Base-by-base conservation (phyloP, 192 early-diverging fungal genomes). In the Mortierella claussenii region DNA sequence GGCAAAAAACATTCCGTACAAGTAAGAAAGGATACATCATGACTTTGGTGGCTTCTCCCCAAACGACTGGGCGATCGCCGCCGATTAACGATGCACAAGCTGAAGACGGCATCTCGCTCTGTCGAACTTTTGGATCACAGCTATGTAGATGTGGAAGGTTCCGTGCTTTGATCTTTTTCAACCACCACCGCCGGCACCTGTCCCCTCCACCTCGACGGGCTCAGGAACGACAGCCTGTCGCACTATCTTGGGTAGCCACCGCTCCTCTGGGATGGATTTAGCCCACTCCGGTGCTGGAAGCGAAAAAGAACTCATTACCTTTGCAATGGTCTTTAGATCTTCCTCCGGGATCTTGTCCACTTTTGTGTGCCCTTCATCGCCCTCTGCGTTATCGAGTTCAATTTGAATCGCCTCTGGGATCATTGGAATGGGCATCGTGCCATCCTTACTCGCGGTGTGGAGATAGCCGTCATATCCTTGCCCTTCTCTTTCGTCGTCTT, bases 391-490 rank as follows among this genome's bases (percentile, higher is more conserved):
- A 9, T 56, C 43, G 0, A 67, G 33, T 11, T 76, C 64, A 15
- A 76, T 76, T 47, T 53, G 40, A 1, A 76, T 57, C 24, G 73
- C 51, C 2, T 20, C 11, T 11, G 73, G 73, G 37, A 76, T 61
- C 12, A 62, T 59, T 3, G 73, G 73, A 0, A 76, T 55, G 8
- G 73, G 63, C 17, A 76, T 11, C 21, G 34, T 45, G 20, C 73
- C 73, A 8, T 76, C 53, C 5, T 33, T 31, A n/a, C 55, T 55
- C 2, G 30, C 27, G 23, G 58, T 32, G 1, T 43, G 43, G 17
- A 76, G 64, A 36, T 76, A 76, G 7, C 59, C 64, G 23, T 76
- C 64, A n/a, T 76, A 76, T 44, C 73, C 73, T 55, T 67, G 58
- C 1, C 59, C 65, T 8, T 61, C 59, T 15, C 54, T 59, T 11